phyloP scores from a whole-genome alignment of 352 stramenopile genomes.

The Pythium oligandrum region DNA sequence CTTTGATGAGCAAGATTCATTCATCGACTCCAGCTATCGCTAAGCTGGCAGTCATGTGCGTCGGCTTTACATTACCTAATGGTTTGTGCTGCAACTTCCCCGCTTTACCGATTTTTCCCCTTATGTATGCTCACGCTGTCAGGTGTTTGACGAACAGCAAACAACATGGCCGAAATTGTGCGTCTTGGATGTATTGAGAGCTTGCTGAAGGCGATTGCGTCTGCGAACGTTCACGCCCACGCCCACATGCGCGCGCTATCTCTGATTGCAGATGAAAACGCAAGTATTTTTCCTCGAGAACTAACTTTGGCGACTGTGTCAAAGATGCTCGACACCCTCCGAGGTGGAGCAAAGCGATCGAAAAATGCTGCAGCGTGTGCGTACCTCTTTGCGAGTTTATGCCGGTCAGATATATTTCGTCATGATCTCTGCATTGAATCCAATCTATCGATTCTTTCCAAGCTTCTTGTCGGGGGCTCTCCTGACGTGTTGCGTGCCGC shows the following conservation, averaged over 20 bases:
- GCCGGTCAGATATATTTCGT: slow-evolving; percentile 46
- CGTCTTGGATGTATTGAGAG: slow-evolving; percentile 48
- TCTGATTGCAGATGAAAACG: slow-evolving; percentile 51
- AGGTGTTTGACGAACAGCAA: slow-evolving; percentile 16
- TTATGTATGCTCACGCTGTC: too few relatives aligned
- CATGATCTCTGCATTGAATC: slow-evolving; percentile 33
- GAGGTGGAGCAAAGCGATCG: slow-evolving; percentile 60
- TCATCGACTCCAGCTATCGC: slow-evolving; percentile 16
- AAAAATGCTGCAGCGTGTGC: slow-evolving; percentile 41
- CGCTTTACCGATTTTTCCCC: too few relatives aligned
- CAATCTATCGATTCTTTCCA: slow-evolving; percentile 65
- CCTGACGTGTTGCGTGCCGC: slow-evolving; percentile 43
- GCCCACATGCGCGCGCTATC: slow-evolving; percentile 51
- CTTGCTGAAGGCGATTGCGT: slow-evolving; percentile 43
- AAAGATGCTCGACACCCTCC: slow-evolving; percentile 56
- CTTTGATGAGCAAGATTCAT: slow-evolving; percentile 25
- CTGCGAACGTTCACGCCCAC: slow-evolving; percentile 35
- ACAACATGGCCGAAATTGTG: slow-evolving; percentile 51
- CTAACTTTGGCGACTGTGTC: slow-evolving; percentile 23
- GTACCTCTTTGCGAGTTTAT: slow-evolving; percentile 54
- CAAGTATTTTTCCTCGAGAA: slow-evolving; percentile 49
- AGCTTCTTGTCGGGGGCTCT: slow-evolving; percentile 53
- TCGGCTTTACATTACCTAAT: slow-evolving; percentile 53
- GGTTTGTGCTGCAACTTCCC: slow-evolving; percentile 16
- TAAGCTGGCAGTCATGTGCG: slow-evolving; percentile 44